phyloP scores from a whole-genome alignment of 495 filamentous ascomycete species.

The Monascus purpureus region DNA sequence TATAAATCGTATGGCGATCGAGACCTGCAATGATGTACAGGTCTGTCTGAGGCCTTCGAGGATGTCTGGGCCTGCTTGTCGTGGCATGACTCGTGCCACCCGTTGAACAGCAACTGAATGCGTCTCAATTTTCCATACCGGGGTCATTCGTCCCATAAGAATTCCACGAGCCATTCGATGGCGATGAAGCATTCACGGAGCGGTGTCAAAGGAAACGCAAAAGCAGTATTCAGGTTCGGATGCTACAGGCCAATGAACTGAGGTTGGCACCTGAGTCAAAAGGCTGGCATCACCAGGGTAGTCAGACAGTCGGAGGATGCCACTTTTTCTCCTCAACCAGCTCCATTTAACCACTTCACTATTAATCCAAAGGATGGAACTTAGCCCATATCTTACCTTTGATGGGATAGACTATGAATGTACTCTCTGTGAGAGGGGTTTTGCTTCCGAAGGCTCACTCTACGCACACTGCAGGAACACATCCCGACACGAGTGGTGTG shows the following conservation, averaged over 20 bases:
- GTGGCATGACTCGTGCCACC: no score
- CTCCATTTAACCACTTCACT: neutral
- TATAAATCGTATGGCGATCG: no score
- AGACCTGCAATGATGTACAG: no score
- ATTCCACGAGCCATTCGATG: no score
- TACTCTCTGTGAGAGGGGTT: conserved; percentile 4
- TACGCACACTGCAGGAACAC: conserved; percentile 6
- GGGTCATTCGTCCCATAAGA: no score
- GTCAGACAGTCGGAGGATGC: neutral
- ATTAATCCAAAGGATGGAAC: conserved; percentile 4
- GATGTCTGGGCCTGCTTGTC: no score
- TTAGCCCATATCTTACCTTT: conserved; percentile 6
- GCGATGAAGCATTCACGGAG: no score
- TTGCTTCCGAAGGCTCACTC: conserved; percentile 4
- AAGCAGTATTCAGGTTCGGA: no score
- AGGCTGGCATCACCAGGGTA: neutral
- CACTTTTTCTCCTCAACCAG: neutral
- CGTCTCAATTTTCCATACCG: no score
- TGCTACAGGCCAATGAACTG: neutral
- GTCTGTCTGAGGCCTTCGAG: no score
- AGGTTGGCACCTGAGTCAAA: neutral
- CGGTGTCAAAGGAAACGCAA: no score
- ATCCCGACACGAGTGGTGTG: conserved; percentile 5
- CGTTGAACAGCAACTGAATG: no score
- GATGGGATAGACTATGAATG: conserved; percentile 6